Evolutionary conservation across 2,329 filamentous ascomycete species (phyloP).

Genomic region (Akanthomyces lecanii): DNA sequence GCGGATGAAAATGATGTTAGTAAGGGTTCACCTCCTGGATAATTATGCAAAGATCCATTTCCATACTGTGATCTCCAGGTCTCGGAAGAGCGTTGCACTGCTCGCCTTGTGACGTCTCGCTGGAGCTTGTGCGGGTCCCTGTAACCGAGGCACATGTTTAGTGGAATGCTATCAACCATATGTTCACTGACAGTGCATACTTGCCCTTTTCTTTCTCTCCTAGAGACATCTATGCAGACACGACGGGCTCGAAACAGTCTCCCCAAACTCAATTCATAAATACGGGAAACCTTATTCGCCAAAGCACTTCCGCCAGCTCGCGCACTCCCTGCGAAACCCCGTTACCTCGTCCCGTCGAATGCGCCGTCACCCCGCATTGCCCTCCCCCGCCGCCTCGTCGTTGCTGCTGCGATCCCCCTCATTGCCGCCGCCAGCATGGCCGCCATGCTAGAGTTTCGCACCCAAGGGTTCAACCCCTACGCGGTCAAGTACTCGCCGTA

Average conservation of each 20-base stretch:
- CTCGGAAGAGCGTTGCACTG: background rate
- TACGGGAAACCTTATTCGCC: background rate
- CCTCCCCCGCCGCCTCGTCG: background rate
- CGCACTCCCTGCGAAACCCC: background rate
- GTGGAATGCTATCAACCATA: constrained; percentile 15
- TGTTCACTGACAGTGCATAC: background rate
- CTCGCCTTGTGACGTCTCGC: constrained; percentile 9
- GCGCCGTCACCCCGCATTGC: background rate
- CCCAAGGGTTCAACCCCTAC: constrained; percentile 91
- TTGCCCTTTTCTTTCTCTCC: background rate
- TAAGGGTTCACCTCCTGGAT: too few species aligned
- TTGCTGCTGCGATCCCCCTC: constrained; percentile 4
- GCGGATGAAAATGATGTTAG: too few species aligned
- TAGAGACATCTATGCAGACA: background rate
- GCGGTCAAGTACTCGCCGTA: constrained; percentile 98
- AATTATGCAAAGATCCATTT: too few species aligned
- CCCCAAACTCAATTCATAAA: background rate
- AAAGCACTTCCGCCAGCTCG: background rate
- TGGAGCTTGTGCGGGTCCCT: constrained; percentile 15
- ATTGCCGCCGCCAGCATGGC: constrained; percentile 31
- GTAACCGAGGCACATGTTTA: constrained; percentile 34
- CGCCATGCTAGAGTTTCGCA: constrained; percentile 90
- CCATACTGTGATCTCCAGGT: too few species aligned
- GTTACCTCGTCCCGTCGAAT: background rate
- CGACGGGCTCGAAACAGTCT: background rate